A percentile compares a stretch with the other conserved stretches of the same genome.
Conservation (phyloP, 2,329 filamentous ascomycete species). For the Trichoderma cornu-damae region DNA sequence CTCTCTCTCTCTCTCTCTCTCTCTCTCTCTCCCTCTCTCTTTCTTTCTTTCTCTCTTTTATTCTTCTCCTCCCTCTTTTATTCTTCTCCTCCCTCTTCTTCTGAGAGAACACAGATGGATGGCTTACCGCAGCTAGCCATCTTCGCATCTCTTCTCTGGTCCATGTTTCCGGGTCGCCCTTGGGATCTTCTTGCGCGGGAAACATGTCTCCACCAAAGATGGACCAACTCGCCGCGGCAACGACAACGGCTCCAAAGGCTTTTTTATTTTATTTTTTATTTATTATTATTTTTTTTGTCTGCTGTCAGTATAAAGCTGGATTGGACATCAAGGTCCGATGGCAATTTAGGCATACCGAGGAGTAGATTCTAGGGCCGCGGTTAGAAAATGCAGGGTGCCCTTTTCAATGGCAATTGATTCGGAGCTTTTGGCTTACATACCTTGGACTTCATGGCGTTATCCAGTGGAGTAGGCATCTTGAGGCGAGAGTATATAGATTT, state of each 20-base stretch:
- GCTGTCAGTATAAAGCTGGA: neutral
- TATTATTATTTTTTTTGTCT: too few species aligned
- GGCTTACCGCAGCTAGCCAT: slow-evolving; percentile 74
- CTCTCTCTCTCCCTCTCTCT: too few species aligned
- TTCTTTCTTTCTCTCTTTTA: too few species aligned
- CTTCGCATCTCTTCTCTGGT: slow-evolving; percentile 70
- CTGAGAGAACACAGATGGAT: too few species aligned
- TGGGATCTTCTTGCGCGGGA: slow-evolving; percentile 69
- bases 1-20: too few species aligned
- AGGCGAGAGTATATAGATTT: neutral
- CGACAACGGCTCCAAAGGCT: slow-evolving; percentile 78
- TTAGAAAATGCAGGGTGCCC: too few species aligned
- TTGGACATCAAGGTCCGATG: too few species aligned
- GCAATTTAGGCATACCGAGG: slow-evolving; percentile 48
- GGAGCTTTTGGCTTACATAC: slow-evolving; percentile 43
- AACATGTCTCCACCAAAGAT: slow-evolving; percentile 87
- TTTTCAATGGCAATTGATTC: too few species aligned
- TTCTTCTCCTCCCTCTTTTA: too few species aligned
- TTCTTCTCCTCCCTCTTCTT: too few species aligned
- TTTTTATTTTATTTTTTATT: too few species aligned
- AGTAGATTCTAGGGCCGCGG: slow-evolving; percentile 40
- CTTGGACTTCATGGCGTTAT: slow-evolving; percentile 65
- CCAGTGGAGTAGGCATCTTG: slow-evolving; percentile 64
- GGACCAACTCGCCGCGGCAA: slow-evolving; percentile 73
- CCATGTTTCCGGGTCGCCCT: slow-evolving; percentile 66